Base-by-base conservation (phyloP, 73 alveolate species). In the Breviolum minutum region DNA sequence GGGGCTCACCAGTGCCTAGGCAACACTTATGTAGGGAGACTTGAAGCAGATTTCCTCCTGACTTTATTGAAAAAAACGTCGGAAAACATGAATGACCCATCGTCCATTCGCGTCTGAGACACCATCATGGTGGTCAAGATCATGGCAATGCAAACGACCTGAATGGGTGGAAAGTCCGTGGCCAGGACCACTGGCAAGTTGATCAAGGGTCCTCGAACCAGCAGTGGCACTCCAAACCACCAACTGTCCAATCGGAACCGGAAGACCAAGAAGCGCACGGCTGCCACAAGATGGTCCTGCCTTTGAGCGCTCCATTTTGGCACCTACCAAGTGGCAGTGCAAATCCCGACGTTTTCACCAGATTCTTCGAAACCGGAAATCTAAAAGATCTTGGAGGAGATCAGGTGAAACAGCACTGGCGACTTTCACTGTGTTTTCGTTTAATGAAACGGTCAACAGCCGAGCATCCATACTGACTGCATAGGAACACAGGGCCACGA, bases 251-350 rank as follows among this genome's bases (percentile, higher is more conserved):
- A 24, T 10, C 76, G 6, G 62, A 83, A 83, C 12, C 92, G 73
- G 76, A 83, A 83, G 76, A 83, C 27, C 92, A 83, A 83, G 92
- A 83, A 83, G 92, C 92, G 76, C 48, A 61, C 24, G 63, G 92
- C 66, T 0, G 76, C 92, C 76, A 83, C 32, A 4, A 16, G 13
- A 11, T 14, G 29, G 17, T 40, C 9, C 54, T 14, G 8, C 29
- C 12, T 26, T 19, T 11, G 24, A 12, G 68, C 86, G 14, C 86
- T 80, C 88, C 88, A 80, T 19, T 2, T 66, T 3, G 95, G 95
- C 19, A 69, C 85, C 85, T 76, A 40, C 54, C 10, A 8, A 11
- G 30, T 8, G 30, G 7, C 30, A 20, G 13, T 20, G 5, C 54
- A 40, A 40, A 40, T 40, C 54, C 54, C 54, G 54, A n/a, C 3